A percentile compares a stretch with the other conserved stretches of the same genome.
phyloP scores from a whole-genome alignment of 345 rosid genomes.

The Isatis tinctoria region DNA sequence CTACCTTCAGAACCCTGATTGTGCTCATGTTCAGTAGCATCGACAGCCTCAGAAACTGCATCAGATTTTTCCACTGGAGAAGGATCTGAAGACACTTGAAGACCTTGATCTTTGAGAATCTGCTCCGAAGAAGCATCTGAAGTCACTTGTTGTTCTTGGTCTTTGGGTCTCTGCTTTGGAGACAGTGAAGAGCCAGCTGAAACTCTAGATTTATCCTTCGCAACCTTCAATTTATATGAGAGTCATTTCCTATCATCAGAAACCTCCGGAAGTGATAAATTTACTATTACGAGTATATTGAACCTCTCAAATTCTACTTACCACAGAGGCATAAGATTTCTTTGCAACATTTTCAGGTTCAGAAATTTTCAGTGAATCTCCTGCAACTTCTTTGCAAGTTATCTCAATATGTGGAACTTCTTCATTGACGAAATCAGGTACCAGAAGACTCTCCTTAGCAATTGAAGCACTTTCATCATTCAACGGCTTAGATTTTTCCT shows the following conservation, averaged over 20 bases:
- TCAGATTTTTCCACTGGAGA: constrained; percentile 17
- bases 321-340: constrained; percentile 33
- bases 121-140: neutral
- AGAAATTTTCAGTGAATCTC: constrained; percentile 30
- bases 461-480: neutral
- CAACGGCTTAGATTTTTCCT: constrained; percentile 34
- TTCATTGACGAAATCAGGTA: neutral
- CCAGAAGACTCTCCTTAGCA: neutral
- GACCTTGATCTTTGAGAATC: constrained; percentile 2
- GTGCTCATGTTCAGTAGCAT: constrained; percentile 49
- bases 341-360: constrained; percentile 29
- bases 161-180: constrained; percentile 14
- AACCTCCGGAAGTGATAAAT: neutral
- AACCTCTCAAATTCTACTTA: neutral
- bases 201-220: constrained; percentile 8
- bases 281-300: neutral
- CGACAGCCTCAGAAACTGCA: constrained; percentile 2
- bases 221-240: constrained; percentile 11
- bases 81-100: constrained; percentile 7
- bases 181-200: neutral
- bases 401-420: neutral
- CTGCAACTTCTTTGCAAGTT: constrained; percentile 33
- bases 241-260: neutral
- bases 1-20: constrained; percentile 51
- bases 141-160: constrained; percentile 3